Base-by-base conservation (phyloP, 495 filamentous ascomycete genomes). In the Hypoxylon subgilvum region DNA sequence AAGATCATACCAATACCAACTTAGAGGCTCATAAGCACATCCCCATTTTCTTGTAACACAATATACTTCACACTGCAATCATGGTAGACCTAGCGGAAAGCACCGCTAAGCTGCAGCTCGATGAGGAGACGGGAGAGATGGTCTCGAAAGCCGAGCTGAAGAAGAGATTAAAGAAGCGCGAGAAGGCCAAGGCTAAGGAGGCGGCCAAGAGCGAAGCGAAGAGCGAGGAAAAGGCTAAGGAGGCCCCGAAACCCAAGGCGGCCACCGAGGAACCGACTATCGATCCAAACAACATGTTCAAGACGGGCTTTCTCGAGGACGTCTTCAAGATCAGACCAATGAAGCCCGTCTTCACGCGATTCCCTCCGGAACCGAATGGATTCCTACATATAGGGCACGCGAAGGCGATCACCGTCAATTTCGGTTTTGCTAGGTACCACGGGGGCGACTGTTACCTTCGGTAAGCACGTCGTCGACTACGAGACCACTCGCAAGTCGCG, bases 321-420 rank as follows among this genome's bases (percentile, higher is more conserved):
- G 90, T 95, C 28, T 92, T 88, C 78, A 82, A 89, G 47, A 87
- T 91, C 73, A 83, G 88, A 32, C 84, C 90, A 4, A 72, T 78
- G 4, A 83, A 85, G 67, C 72, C 79, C 25, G 84, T 89, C 22
- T 68, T 86, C 40, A 94, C 92, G 7, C 85, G 91, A 63, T 97
- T 98, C 72, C 94, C 94, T 4, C 94, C 94, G 12, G 95, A 97
- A 74, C 92, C 92, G 27, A 86, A 86, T 54, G 82, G 85, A 40
- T 87, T 79, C 69, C 80, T 93, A 3, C 90, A 95, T 67, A 90
- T 96, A 67, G 92, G 92, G 14, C 94, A 97, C 70, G 86, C 86
- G 60, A 97, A 97, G 76, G 94, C 94, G n/a, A 97, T 98, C 72
- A 85, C 90, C 0, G 83, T 97, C 65, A 98, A 97, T 74, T 97